Percentiles rank a stretch among this genome's conserved stretches.
phyloP scores from a whole-genome alignment of 768 basidiomycete genomes.

The Pleurotus giganteus region DNA sequence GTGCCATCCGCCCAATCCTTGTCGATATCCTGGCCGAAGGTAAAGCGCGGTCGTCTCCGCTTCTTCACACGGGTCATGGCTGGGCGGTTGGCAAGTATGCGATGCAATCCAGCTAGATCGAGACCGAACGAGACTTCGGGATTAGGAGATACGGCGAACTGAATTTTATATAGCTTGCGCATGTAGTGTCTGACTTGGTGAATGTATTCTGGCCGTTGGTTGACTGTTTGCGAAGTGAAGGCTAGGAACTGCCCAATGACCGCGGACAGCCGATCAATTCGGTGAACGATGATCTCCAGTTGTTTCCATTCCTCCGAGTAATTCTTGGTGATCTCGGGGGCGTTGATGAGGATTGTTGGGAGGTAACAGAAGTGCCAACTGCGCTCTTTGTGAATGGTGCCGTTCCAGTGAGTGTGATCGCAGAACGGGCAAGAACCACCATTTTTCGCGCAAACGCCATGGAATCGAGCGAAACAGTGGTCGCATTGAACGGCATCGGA shows the following conservation, averaged over 20 bases:
- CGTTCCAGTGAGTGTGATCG: slow-evolving; percentile 90
- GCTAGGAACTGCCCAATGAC: slow-evolving; percentile 80
- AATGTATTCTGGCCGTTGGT: slow-evolving; percentile 75
- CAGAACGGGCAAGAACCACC: slow-evolving; percentile 93
- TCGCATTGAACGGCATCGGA: slow-evolving; percentile 91
- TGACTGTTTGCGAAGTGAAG: slow-evolving; percentile 63
- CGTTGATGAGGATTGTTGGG: slow-evolving; percentile 63
- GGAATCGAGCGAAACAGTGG: slow-evolving; percentile 84
- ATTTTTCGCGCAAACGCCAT: slow-evolving; percentile 80
- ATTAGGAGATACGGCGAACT: slow-evolving; percentile 83
- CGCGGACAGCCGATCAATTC: slow-evolving; percentile 70
- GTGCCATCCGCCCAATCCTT: slow-evolving; percentile 72
- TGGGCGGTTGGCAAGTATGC: slow-evolving; percentile 72
- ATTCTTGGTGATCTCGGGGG: slow-evolving; percentile 76
- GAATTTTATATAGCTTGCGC: slow-evolving; percentile 87
- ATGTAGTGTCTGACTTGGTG: slow-evolving; percentile 87
- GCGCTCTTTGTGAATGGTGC: slow-evolving; percentile 76
- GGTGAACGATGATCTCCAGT: slow-evolving; percentile 75
- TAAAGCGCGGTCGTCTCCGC: slow-evolving; percentile 56
- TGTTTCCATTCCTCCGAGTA: slow-evolving; percentile 82
- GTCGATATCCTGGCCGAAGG: slow-evolving; percentile 76
- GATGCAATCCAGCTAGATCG: slow-evolving; percentile 79
- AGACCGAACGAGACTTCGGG: slow-evolving; percentile 81
- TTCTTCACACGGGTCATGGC: slow-evolving; percentile 50
- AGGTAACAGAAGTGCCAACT: slow-evolving; percentile 84